These are phyloP conservation scores for Schizophyllum amplum DNA, from an alignment of 1,284 basidiomycete genomes.

Conservation along the genomic window DNA sequence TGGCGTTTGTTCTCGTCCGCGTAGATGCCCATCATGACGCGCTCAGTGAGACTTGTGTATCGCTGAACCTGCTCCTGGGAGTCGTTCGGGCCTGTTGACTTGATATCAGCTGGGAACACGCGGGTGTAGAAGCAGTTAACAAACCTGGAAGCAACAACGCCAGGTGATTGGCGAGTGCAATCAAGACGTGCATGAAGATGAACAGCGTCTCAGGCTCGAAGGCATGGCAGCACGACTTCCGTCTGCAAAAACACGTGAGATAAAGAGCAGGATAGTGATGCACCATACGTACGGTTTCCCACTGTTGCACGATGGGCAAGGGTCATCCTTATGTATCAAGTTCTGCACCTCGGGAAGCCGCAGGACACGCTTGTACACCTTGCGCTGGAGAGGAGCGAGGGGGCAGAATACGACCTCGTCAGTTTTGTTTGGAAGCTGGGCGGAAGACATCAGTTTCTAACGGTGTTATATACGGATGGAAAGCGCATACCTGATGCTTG, in stretches of 20 bases:
- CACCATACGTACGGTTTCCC: conserved; percentile 35
- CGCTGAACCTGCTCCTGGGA: conserved; percentile 49
- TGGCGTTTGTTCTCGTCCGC: neutral
- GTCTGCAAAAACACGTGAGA: conserved; percentile 35
- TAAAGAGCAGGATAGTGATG: too few relatives aligned
- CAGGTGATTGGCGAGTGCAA: conserved; percentile 82
- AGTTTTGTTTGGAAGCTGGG: conserved; percentile 69
- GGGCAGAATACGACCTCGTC: conserved; percentile 90
- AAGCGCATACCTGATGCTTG: conserved; percentile 47
- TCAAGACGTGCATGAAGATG: conserved; percentile 68
- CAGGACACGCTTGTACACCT: conserved; percentile 66
- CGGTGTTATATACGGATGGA: neutral
- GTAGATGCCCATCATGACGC: neutral
- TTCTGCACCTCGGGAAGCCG: conserved; percentile 53
- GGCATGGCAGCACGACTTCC: conserved; percentile 58
- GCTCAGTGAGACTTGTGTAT: neutral
- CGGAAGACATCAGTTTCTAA: conserved; percentile 10
- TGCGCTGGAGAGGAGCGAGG: conserved; percentile 56
- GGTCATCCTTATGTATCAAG: conserved; percentile 58
- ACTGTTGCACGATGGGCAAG: conserved; percentile 67
- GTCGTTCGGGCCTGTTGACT: conserved; percentile 45
- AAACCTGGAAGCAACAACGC: conserved; percentile 72
- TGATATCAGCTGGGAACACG: too few relatives aligned
- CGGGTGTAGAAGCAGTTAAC: conserved; percentile 6
- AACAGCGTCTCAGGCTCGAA: conserved; percentile 57